Evolutionary conservation across 331 rosid species (phyloP), one percentile per base, ranked within the genome.

Genomic region (Malus hybrid): DNA sequence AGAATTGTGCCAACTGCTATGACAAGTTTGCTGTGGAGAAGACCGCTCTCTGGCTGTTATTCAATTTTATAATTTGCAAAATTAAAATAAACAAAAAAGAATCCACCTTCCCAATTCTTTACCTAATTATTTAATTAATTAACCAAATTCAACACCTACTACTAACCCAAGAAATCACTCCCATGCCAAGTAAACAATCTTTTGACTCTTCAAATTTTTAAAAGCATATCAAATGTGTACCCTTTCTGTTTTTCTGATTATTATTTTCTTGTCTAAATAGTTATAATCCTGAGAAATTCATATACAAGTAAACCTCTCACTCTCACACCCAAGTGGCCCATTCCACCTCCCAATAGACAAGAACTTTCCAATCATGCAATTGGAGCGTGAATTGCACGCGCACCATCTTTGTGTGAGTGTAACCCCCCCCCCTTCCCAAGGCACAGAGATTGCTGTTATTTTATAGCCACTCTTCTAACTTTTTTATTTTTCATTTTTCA

Each of bases 101-200:
- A 24, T 55, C 77, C 63, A 44, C 67, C 63, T 29, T 52, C 77
- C 65, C 31, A 60, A 55, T 76, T 73, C 62, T 66, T 55, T 19
- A 80, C 84, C 79, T 80, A 83, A 83, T 80, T 77, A 55, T 76
- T 6, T 52, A 52, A 16, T 52, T 52, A 19, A 52, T 52, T 52
- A 52, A 52, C 19, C 57, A 52, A 52, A 52, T 52, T 72, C 72
- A 75, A 75, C 71, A 83, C 87, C 87, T 76, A 83, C 81, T 83
- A 69, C 81, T 83, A 64, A 76, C 65, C 62, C 83, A 55, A 76
- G 48, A 42, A 42, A 39, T 39, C 12, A 39, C 46, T 39, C 12
- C 46, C 46, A 39, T 39, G 46, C 46, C 46, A 39, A 7, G 46
- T 39, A 39, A 59, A 76, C 80, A 29, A 67, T 71, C 75, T 79